A percentile compares a stretch with the other conserved stretches of the same genome.
Conservation (phyloP, 306 rosid species). For the Malus sylvestris region DNA sequence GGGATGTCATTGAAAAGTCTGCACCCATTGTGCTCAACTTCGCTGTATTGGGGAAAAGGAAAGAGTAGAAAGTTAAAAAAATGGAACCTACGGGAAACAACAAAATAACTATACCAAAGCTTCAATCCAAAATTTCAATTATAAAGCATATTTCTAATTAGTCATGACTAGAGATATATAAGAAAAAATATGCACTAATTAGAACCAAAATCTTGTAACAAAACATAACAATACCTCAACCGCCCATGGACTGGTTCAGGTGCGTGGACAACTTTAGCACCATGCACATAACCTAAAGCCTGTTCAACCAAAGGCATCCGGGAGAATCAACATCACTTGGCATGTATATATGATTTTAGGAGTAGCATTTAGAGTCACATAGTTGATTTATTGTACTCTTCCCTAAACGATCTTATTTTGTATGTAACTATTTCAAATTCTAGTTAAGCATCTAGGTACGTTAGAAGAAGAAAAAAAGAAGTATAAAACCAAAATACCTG, state of each 20-base stretch:
- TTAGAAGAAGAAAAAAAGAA: neutral
- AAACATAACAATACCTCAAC: conserved; percentile 50
- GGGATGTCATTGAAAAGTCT: conserved; percentile 76
- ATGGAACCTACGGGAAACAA: neutral
- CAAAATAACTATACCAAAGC: neutral
- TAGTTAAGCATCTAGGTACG: neutral
- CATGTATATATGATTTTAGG: neutral
- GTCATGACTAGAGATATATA: neutral
- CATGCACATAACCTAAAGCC: conserved; percentile 95
- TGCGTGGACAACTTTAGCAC: conserved; percentile 89
- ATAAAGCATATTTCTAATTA: neutral
- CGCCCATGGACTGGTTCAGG: conserved; percentile 94
- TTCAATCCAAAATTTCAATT: neutral
- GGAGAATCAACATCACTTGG: neutral
- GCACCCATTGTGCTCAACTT: conserved; percentile 80
- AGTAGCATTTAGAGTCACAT: neutral
- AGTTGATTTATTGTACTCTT: neutral
- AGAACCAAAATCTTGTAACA: conserved; percentile 1
- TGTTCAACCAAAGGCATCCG: conserved; percentile 27
- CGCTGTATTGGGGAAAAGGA: conserved; percentile 41
- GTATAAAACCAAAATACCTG: conserved; percentile 51
- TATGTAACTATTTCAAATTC: neutral
- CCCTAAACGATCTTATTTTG: neutral
- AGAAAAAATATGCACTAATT: neutral
- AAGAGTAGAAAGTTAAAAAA: conserved; percentile 1